Conservation (phyloP, 2,329 filamentous ascomycete species). For the Teratosphaeria destructans region DNA sequence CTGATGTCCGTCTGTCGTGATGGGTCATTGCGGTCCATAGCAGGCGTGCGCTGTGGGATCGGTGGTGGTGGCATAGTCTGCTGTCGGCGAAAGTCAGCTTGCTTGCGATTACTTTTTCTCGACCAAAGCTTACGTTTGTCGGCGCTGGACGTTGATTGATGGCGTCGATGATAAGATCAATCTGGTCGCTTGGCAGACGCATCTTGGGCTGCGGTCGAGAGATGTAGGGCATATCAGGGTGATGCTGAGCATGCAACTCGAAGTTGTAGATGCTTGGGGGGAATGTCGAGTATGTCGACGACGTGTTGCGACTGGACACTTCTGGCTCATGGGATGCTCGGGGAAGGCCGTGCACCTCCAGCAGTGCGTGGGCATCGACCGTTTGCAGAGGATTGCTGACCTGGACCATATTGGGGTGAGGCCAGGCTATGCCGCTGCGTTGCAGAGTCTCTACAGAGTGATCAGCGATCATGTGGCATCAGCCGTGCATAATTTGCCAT, state of each 20-base stretch:
- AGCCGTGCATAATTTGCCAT: background rate
- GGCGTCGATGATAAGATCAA: conserved; percentile 17
- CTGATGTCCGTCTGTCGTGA: conserved; percentile 24
- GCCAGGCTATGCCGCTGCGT: conserved; percentile 66
- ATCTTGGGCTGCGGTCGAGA: conserved; percentile 2
- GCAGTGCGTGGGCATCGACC: background rate
- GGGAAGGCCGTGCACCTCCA: background rate
- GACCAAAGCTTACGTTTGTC: background rate
- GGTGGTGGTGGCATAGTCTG: conserved; percentile 18
- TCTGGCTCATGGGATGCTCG: background rate
- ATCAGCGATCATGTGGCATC: conserved; percentile 1
- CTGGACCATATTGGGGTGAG: conserved; percentile 55
- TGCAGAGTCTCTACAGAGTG: conserved; percentile 56
- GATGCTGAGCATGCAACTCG: background rate
- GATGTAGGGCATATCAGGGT: background rate
- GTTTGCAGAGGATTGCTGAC: conserved; percentile 34
- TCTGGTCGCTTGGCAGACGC: conserved; percentile 21
- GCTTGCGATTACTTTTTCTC: background rate
- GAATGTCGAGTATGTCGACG: conserved; percentile 2
- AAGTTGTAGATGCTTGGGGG: conserved; percentile 2
- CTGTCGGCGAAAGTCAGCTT: background rate
- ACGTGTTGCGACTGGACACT: conserved; percentile 3
- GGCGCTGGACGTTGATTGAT: conserved; percentile 4
- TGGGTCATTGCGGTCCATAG: conserved; percentile 3
- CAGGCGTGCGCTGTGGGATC: conserved; percentile 10